A percentile compares a stretch with the other conserved stretches of the same genome.
These are phyloP conservation scores for Cystobasidium ongulense DNA, from an alignment of 768 basidiomycete species.

Conservation along the genomic window DNA sequence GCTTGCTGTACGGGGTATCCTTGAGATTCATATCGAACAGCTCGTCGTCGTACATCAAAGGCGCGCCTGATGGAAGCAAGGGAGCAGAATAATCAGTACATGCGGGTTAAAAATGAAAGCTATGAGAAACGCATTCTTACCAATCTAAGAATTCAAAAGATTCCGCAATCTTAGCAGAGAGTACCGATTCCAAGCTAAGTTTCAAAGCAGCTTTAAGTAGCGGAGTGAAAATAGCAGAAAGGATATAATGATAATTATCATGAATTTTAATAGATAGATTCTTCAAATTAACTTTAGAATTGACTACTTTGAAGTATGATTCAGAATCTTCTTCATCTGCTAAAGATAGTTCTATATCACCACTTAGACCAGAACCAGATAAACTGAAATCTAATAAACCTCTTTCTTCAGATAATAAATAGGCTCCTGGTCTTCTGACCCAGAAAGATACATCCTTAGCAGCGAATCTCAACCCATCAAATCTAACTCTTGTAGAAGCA, in stretches of 20 bases:
- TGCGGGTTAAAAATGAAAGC: neutral
- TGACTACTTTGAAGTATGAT: constrained; percentile 17
- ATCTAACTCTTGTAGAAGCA: constrained; percentile 11
- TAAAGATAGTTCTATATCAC: constrained; percentile 7
- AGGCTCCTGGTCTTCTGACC: constrained; percentile 20
- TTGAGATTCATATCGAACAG: constrained; percentile 4
- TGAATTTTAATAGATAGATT: constrained; percentile 28
- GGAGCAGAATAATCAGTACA: neutral
- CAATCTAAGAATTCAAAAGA: constrained; percentile 15
- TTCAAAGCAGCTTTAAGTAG: constrained; percentile 21
- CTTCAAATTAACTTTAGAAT: constrained; percentile 15
- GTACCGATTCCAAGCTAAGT: neutral
- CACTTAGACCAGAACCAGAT: constrained; percentile 12
- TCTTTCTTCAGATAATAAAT: constrained; percentile 17
- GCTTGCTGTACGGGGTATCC: constrained; percentile 18
- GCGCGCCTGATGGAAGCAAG: constrained; percentile 30
- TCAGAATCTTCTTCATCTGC: constrained; percentile 27
- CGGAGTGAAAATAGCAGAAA: constrained; percentile 15
- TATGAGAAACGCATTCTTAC: neutral
- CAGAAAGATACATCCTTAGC: constrained; percentile 30
- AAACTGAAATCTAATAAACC: constrained; percentile 23
- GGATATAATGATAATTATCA: constrained; percentile 31
- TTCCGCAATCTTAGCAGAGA: constrained; percentile 23
- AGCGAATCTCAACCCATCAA: constrained; percentile 19
- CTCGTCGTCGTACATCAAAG: constrained; percentile 21